These are phyloP conservation scores for Fragaria nilgerrensis DNA, from an alignment of 306 rosid species.

Conservation along the genomic window DNA sequence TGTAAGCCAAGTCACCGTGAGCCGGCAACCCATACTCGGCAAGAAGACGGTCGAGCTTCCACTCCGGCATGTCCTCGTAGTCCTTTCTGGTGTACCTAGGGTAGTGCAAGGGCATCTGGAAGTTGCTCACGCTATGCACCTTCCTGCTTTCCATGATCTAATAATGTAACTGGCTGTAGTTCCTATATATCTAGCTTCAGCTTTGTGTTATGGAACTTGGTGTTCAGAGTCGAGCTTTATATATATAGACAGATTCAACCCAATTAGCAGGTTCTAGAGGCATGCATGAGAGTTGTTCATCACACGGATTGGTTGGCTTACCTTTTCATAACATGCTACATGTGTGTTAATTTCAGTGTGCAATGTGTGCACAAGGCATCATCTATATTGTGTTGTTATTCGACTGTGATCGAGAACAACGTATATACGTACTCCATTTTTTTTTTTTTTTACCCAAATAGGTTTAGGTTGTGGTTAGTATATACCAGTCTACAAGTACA, in stretches of 20 bases:
- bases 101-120: constrained; percentile 85
- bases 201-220: not conserved
- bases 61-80: constrained; percentile 70
- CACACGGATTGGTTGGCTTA: constrained; percentile 62
- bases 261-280: constrained; percentile 26
- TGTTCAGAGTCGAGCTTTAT: not conserved
- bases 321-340: constrained; percentile 39
- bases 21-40: constrained; percentile 66
- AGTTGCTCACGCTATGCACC: constrained; percentile 28
- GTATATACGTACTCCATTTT: not conserved
- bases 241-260: not conserved
- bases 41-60: constrained; percentile 70
- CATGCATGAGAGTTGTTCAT: constrained; percentile 51
- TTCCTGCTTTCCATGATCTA: constrained; percentile 40
- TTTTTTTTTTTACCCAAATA: no score
- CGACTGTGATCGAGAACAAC: not conserved
- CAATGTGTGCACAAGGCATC: not conserved
- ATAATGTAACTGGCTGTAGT: not conserved
- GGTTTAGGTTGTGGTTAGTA: no score
- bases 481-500: no score
- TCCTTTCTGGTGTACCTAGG: constrained; percentile 67
- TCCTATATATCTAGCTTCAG: not conserved
- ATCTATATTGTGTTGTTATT: not conserved
- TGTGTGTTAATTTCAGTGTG: not conserved
- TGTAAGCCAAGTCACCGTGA: constrained; percentile 62